Evolutionary conservation across 192 early-diverging fungal species (phyloP), one percentile per base, ranked within the genome.

Genomic region (Entomortierella beljakovae): DNA sequence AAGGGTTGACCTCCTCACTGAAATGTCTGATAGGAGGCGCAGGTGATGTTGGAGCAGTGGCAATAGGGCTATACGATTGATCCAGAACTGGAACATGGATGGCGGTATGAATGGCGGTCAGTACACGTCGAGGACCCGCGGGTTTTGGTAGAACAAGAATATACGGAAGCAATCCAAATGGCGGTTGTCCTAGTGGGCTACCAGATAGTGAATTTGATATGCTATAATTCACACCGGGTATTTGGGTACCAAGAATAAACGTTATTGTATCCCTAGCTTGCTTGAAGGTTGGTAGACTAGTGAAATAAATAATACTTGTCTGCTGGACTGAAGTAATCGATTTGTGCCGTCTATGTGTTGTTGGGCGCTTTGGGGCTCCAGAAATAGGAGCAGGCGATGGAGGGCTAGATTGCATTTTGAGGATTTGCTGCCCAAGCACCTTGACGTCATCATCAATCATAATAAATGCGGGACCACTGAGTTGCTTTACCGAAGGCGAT

Each of bases 141-240:
- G 89, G 89, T 56, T 90, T 90, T 13, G 89, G 86, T 31, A 90
- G 76, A 8, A 90, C 87, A 16, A 90, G 61, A 11, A 90, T 80
- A 34, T 86, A 84, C 10, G 86, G 88, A 48, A 86, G 72, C 8
- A 54, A 53, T 3, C 60, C 48, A 40, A 84, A 64, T 29, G 73
- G 49, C 20, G 64, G 66, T 15, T 59, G 48, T 6, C 50, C 34
- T 0, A 71, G 25, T 0, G 61, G 37, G 32, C 53, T 56, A 1
- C 65, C 57, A 0, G 75, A 42, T 37, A 71, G 20, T 11, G 61
- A 65, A 51, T 61, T 69, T 2, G 56, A 38, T 16, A 79, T 60
- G n/a, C 61, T 70, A 16, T 70, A 65, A 42, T 40, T 22, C 32
- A 70, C 22, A 13, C 61, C 62, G 7, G 75, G 68, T 23, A 51